Base-by-base conservation (phyloP, 2,329 filamentous ascomycete genomes). In the Monosporascus sp. region DNA sequence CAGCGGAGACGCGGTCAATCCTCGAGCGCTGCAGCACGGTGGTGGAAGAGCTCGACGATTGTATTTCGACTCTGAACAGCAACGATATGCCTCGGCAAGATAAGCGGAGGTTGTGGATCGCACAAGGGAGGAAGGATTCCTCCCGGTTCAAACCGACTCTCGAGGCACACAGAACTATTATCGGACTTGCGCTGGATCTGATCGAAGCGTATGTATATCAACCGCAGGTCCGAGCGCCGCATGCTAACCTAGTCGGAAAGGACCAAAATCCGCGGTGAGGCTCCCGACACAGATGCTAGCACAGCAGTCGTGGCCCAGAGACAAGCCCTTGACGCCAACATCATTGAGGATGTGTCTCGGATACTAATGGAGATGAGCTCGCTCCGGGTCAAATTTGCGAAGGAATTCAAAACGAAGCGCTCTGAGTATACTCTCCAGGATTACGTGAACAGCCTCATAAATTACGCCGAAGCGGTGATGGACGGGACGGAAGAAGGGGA, bases 361-460 rank as follows among this genome's bases (percentile, higher is more conserved):
- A 60, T 74, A 6, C 57, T 71, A 7, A 64, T 66, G 17, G 65
- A 70, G 47, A 70, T 74, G 59, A 61, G 62, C 48, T 61, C 68
- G 20, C 54, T 72, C 6, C 63, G 66, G 9, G 56, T 60, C 18
- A 60, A 64, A 20, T 48, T 72, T 6, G 64, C 68, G n/a, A 53
- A 59, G n/a, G 68, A 71, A 36, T 64, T 89, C 65, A 84, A 83
- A 62, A 80, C 80, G 56, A 84, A 82, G 68, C 80, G 85, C n/a
- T 84, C 86, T 51, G 83, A 89, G 55, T 82, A 84, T 2, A 82
- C 79, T 3, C 81, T 84, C n/a, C 84, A 85, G 53, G 85, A 81
- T 22, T 84, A 88, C 56, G 78, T 86, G 55, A 86, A 88, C 63
- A 82, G 85, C 0, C 79, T 91, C 6, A 86, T 86, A 6, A 81